These are phyloP conservation scores for Furcasterigmium furcatum DNA, from an alignment of 2,329 filamentous ascomycete species.

Conservation along the genomic window DNA sequence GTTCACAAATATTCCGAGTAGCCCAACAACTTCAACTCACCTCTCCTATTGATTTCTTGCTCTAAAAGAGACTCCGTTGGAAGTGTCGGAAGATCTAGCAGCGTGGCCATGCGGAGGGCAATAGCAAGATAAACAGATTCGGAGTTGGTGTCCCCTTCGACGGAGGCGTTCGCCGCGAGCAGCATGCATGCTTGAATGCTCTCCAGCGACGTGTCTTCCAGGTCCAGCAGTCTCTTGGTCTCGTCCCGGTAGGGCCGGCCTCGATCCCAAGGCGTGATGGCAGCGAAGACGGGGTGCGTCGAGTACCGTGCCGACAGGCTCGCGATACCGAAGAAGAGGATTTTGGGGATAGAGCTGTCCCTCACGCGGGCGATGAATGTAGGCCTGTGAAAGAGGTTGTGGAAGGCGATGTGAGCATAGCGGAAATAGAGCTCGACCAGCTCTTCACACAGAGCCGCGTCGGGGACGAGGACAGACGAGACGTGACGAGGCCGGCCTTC, in stretches of 20 bases:
- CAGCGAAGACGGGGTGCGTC: slow-evolving; percentile 12
- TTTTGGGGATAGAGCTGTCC: slow-evolving; percentile 14
- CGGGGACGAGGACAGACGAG: slow-evolving; percentile 8
- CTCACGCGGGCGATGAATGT: slow-evolving; percentile 17
- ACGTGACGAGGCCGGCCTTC: not conserved
- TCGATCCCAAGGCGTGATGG: slow-evolving; percentile 15
- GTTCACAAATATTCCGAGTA: too few species aligned
- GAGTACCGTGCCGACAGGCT: slow-evolving; percentile 19
- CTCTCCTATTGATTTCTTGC: slow-evolving; percentile 27
- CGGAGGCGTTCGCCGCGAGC: slow-evolving; percentile 26
- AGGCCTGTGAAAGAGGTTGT: slow-evolving; percentile 26
- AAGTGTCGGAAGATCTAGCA: slow-evolving; percentile 29
- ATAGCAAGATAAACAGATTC: slow-evolving; percentile 34
- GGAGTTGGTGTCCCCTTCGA: slow-evolving; percentile 26
- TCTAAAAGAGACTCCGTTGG: slow-evolving; percentile 19
- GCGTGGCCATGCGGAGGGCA: slow-evolving; percentile 26
- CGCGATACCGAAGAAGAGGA: slow-evolving; percentile 19
- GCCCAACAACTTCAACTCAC: slow-evolving; percentile 14
- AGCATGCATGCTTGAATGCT: slow-evolving; percentile 35
- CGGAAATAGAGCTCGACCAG: slow-evolving; percentile 26
- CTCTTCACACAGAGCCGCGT: slow-evolving; percentile 14
- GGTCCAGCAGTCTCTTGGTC: slow-evolving; percentile 21
- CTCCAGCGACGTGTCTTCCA: slow-evolving; percentile 29
- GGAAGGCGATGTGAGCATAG: slow-evolving; percentile 28
- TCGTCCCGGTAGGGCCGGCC: slow-evolving; percentile 15